A percentile compares a stretch with the other conserved stretches of the same genome.
Evolutionary conservation across 2,329 filamentous ascomycete species (phyloP).

Genomic region (Ophiocordyceps camponoti-leonardi): DNA sequence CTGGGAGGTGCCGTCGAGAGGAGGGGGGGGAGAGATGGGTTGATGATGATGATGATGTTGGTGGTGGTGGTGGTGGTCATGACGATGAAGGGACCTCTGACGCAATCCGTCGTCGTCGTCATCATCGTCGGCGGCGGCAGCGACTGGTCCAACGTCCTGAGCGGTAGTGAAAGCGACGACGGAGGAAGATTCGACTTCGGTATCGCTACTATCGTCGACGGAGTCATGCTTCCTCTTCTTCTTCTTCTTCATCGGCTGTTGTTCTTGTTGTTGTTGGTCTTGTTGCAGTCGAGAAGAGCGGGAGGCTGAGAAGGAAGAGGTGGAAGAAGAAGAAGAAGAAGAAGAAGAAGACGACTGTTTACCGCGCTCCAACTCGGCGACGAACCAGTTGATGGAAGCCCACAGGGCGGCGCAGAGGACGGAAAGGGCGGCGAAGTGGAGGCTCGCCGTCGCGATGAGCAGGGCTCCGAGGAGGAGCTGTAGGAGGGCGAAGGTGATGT

Average conservation of each 20-base stretch:
- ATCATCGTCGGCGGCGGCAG: too few species aligned
- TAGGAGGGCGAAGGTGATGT: conserved; percentile 71
- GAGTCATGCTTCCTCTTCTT: conserved; percentile 1
- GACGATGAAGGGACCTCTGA: neutral
- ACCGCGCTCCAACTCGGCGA: conserved; percentile 36
- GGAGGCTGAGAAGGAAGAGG: too few species aligned
- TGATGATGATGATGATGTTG: too few species aligned
- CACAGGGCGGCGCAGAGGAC: conserved; percentile 66
- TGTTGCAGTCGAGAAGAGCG: too few species aligned
- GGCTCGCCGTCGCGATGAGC: conserved; percentile 64
- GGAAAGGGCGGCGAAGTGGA: conserved; percentile 78
- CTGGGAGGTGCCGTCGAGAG: conserved; percentile 26
- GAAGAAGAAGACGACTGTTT: conserved; percentile 3
- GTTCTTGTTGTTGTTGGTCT: conserved; percentile 6
- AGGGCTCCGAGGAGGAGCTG: conserved; percentile 64
- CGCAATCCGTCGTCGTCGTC: neutral
- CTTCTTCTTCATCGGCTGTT: conserved; percentile 5
- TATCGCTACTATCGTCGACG: conserved; percentile 20
- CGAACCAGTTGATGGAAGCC: conserved; percentile 97
- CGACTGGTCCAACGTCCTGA: too few species aligned
- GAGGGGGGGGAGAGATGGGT: too few species aligned
- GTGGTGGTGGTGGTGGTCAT: too few species aligned
- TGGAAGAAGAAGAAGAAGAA: too few species aligned
- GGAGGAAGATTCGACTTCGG: conserved; percentile 23
- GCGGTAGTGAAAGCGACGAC: conserved; percentile 16